These are phyloP conservation scores for Pisolithus tinctorius DNA, from an alignment of 768 basidiomycete species.

Conservation along the genomic window DNA sequence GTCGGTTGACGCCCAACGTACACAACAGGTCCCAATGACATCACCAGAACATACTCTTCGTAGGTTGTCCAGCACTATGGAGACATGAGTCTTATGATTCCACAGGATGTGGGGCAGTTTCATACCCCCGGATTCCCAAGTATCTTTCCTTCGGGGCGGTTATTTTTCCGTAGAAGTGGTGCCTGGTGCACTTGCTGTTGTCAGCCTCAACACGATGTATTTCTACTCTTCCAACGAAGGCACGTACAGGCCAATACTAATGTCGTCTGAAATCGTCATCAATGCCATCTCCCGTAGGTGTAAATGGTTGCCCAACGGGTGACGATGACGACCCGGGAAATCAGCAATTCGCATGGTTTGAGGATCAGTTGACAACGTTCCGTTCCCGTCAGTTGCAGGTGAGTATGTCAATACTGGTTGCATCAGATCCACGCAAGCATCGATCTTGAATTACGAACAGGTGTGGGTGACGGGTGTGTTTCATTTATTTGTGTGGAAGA, in stretches of 20 bases:
- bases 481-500: neutral
- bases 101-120: conserved; percentile 73
- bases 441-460: conserved; percentile 17
- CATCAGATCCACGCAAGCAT: neutral
- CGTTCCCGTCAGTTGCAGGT: conserved; percentile 71
- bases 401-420: conserved; percentile 13
- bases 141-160: conserved; percentile 75
- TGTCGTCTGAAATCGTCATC: neutral
- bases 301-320: conserved; percentile 61
- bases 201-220: conserved; percentile 87
- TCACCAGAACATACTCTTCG: conserved; percentile 64
- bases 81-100: neutral
- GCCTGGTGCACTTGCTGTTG: conserved; percentile 64
- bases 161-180: conserved; percentile 81
- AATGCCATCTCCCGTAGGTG: conserved; percentile 40
- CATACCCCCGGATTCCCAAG: conserved; percentile 74
- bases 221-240: conserved; percentile 89
- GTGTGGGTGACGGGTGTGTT: conserved; percentile 41
- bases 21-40: conserved; percentile 53
- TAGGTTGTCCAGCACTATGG: conserved; percentile 28
- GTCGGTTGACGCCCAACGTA: conserved; percentile 3
- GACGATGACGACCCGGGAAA: conserved; percentile 80
- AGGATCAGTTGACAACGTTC: conserved; percentile 70
- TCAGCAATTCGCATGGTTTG: conserved; percentile 84
- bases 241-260: neutral